phyloP scores from a whole-genome alignment of 116 monocot genomes.

The Posidonia oceanica region DNA sequence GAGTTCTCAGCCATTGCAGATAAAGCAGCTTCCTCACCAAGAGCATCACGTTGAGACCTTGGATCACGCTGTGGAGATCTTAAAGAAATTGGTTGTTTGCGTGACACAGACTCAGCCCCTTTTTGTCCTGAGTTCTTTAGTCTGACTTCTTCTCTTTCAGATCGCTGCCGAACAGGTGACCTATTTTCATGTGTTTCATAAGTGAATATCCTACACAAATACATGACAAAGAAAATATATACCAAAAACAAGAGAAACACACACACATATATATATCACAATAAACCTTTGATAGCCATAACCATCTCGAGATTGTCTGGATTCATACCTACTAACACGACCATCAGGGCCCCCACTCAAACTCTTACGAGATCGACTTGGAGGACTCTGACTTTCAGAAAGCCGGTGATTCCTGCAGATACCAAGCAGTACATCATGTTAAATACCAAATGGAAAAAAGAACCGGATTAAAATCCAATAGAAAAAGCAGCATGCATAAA shows the following conservation, averaged over 20 bases:
- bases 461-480: not conserved
- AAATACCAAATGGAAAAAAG: not conserved
- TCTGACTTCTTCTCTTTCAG: conserved; percentile 14
- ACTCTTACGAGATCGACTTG: conserved; percentile 25
- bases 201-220: not conserved
- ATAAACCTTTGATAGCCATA: conserved; percentile 19
- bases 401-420: conserved; percentile 31
- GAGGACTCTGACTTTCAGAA: conserved; percentile 27
- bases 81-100: conserved; percentile 13
- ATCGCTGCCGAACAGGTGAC: conserved; percentile 15
- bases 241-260: not conserved
- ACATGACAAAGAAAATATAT: not conserved
- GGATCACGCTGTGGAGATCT: conserved; percentile 30
- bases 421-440: not conserved
- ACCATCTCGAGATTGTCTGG: conserved; percentile 14
- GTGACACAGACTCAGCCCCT: conserved; percentile 6
- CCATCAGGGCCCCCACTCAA: conserved; percentile 26
- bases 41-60: not conserved
- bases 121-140: conserved; percentile 3
- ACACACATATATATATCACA: not conserved
- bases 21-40: too few relatives aligned
- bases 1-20: not conserved
- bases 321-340: conserved; percentile 11
- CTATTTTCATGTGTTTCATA: conserved; percentile 12
- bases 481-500: not conserved